These are phyloP conservation scores for Tricholoma bakamatsutake DNA, from an alignment of 768 basidiomycete species.

Conservation along the genomic window DNA sequence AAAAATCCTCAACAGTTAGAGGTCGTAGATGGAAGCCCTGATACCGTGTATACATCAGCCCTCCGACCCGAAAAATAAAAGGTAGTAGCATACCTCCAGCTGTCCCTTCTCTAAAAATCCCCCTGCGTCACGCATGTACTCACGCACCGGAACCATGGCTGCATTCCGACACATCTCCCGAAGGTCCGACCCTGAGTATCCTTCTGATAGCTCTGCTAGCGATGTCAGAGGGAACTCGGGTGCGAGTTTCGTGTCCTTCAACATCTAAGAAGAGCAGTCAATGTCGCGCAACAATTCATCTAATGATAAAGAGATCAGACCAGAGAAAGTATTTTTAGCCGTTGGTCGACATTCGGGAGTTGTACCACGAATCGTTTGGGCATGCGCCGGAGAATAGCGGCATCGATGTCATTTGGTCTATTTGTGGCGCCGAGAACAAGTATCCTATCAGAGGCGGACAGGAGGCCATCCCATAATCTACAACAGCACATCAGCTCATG, in stretches of 20 bases:
- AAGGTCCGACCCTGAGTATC: conserved; percentile 85
- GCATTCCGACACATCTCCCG: conserved; percentile 90
- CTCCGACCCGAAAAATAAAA: background rate
- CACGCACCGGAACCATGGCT: conserved; percentile 88
- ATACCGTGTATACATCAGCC: background rate
- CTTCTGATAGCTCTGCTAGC: conserved; percentile 66
- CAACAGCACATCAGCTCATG: background rate
- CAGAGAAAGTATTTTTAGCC: conserved; percentile 77
- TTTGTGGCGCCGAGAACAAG: conserved; percentile 95
- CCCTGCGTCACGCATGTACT: conserved; percentile 58
- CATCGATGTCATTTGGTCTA: conserved; percentile 69
- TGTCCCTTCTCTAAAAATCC: conserved; percentile 42
- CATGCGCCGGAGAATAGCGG: conserved; percentile 91
- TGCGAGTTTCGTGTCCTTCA: conserved; percentile 68
- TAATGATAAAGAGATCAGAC: conserved; percentile 31
- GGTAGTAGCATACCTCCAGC: conserved; percentile 32
- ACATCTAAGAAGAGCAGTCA: conserved; percentile 52
- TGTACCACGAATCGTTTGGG: conserved; percentile 90
- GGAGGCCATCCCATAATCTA: conserved; percentile 93
- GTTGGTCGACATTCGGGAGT: conserved; percentile 72
- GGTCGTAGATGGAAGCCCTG: conserved; percentile 80
- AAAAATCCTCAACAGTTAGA: conserved; percentile 66
- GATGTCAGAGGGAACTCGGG: conserved; percentile 52
- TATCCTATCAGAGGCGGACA: conserved; percentile 75
- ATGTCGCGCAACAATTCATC: background rate